Conservation (phyloP, 129 eudicot genomes). For the Ambrosia artemisiifolia region DNA sequence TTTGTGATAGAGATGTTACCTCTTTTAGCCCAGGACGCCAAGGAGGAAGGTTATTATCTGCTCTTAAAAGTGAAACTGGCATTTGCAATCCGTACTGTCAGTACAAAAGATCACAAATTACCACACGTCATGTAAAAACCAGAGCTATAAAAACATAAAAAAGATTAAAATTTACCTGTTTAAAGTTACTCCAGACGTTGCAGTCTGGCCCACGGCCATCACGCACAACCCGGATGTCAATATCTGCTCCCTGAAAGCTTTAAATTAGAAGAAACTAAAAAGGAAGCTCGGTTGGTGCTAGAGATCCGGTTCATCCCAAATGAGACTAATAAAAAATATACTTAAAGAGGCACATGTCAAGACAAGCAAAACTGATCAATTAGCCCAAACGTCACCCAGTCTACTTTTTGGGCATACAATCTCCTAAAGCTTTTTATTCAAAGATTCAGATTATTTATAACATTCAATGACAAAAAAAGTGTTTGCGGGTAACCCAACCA, state of each 20-base stretch:
- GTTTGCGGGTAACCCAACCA: not conserved
- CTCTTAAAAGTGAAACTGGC: constrained; percentile 78
- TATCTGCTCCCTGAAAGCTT: constrained; percentile 96
- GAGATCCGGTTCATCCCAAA: too few relatives aligned
- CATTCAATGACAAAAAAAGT: not conserved
- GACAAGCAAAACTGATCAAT: too few relatives aligned
- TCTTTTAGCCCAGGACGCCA: constrained; percentile 89
- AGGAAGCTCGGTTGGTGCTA: not conserved
- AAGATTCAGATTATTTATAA: too few relatives aligned
- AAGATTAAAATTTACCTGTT: constrained; percentile 53
- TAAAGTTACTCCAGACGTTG: constrained; percentile 97
- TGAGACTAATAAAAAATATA: too few relatives aligned
- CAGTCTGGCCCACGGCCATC: constrained; percentile 98
- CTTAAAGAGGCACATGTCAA: too few relatives aligned
- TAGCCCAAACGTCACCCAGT: too few relatives aligned
- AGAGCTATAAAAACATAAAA: not conserved
- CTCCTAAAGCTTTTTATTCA: too few relatives aligned
- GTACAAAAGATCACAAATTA: not conserved
- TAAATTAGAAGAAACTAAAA: constrained; percentile 29
- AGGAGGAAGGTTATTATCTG: constrained; percentile 99
- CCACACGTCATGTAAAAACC: not conserved
- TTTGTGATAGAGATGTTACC: constrained; percentile 38
- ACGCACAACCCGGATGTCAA: constrained; percentile 94
- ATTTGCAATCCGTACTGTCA: constrained; percentile 78
- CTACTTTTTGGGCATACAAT: too few relatives aligned